Evolutionary conservation across 208 protist genomes (phyloP).

Genomic region (Trichomonas vaginalis): DNA sequence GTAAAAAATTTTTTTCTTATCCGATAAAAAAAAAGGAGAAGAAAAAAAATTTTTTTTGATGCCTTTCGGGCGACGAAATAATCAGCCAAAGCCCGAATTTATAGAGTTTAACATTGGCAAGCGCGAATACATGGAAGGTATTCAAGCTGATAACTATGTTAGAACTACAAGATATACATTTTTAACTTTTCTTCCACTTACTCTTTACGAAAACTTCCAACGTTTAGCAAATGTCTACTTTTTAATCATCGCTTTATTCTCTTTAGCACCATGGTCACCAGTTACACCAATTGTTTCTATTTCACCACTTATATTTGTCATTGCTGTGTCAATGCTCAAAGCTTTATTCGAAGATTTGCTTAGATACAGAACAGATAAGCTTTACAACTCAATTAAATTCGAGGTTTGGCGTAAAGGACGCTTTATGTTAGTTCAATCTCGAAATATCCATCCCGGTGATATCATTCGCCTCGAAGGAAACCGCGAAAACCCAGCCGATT

Average conservation of each 20-base stretch:
- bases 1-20: too few species aligned
- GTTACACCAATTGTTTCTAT: constrained; percentile 16
- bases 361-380: constrained; percentile 59
- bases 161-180: not conserved
- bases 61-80: not conserved
- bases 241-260: not conserved
- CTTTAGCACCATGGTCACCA: not conserved
- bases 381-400: constrained; percentile 54
- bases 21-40: too few species aligned
- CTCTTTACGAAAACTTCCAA: constrained; percentile 33
- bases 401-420: constrained; percentile 40
- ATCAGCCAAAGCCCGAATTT: not conserved
- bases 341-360: constrained; percentile 60
- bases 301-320: constrained; percentile 11
- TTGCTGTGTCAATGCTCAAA: constrained; percentile 18
- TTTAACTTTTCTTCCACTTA: not conserved
- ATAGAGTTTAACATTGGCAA: not conserved
- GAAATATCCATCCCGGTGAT: constrained; percentile 43
- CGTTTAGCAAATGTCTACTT: constrained; percentile 25
- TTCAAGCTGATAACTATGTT: constrained; percentile 16
- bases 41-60: not conserved
- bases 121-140: not conserved
- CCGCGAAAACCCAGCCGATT: constrained; percentile 18
- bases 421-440: constrained; percentile 67
- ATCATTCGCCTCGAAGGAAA: constrained; percentile 27